Base-by-base conservation (phyloP, 2,329 filamentous ascomycete genomes). In the Ascochyta pisi region DNA sequence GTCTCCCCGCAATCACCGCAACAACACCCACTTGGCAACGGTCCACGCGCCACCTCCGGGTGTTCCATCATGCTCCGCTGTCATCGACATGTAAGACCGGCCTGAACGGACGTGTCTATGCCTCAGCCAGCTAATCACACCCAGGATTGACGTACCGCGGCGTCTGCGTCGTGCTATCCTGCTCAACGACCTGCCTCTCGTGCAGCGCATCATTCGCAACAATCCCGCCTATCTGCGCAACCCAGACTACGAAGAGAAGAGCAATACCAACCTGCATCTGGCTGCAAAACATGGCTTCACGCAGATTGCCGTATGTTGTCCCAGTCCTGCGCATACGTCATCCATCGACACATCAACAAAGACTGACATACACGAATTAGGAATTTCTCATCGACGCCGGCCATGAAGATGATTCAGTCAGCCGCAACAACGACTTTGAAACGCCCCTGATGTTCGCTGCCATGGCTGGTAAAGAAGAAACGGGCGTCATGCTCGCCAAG, bases 201-300 rank as follows among this genome's bases (percentile, higher is more conserved):
- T 92, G 65, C 79, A 83, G 64, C 89, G 92, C 72, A 92, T 96
- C 71, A 82, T 96, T 63, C 84, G 83, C 62, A 87, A 87, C 56
- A 87, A 94, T 69, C 89, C 89, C 0, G 72, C 78, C 16, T 84
- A 89, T 60, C 81, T 96, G 26, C 88, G 89, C 69, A 96, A 96
- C 70, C 91, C 92, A 2, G 91, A 96, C 75, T 84, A 85, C 65
- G 84, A 86, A 4, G 82, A 87, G 59, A 87, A 91, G 63, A 90
- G 89, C 73, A 95, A 96, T 78, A 94, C 91, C 2, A 92, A 87
- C 61, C 83, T 96, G 35, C 92, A 96, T 74, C 83, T 96, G 2
- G 90, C 92, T 39, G 89, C 90, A 10, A 85, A 85, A 7, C 81
- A 92, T 53, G 92, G 91, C 48, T 84, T 89, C 70, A 80, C 86